A percentile compares a stretch with the other conserved stretches of the same genome.
Conservation (phyloP, 108 stramenopile species). For the Schizochytrium sp. region DNA sequence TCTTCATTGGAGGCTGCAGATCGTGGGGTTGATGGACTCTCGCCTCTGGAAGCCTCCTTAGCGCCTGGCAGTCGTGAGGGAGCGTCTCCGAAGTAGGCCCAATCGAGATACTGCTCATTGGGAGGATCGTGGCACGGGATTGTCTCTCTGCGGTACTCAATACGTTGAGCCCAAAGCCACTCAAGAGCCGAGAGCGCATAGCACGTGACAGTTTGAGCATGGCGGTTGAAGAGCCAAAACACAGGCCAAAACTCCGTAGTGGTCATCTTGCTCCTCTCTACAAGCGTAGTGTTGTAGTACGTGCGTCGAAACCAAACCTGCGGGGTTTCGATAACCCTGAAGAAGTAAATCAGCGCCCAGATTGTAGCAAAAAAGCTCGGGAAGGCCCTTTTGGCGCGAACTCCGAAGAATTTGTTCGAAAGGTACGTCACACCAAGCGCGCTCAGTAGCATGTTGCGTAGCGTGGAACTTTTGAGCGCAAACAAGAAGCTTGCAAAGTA, state of each 20-base stretch:
- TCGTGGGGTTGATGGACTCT: neutral
- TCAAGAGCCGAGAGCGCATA: slow-evolving; percentile 57
- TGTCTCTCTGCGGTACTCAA: slow-evolving; percentile 46
- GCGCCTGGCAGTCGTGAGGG: neutral
- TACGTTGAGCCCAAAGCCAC: slow-evolving; percentile 59
- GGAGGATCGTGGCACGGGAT: slow-evolving; percentile 62
- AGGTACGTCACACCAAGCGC: slow-evolving; percentile 47
- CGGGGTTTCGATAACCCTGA: slow-evolving; percentile 33
- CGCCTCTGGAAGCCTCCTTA: neutral
- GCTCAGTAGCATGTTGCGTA: slow-evolving; percentile 26
- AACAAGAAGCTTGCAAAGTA: neutral
- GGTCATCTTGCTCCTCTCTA: slow-evolving; percentile 48
- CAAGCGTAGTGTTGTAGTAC: slow-evolving; percentile 49
- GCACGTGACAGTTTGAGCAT: slow-evolving; percentile 63
- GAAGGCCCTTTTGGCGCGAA: slow-evolving; percentile 43
- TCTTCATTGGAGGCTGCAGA: no score
- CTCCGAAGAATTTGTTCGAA: slow-evolving; percentile 17
- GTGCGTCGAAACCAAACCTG: slow-evolving; percentile 53
- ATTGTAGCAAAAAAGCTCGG: slow-evolving; percentile 27
- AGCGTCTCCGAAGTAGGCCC: slow-evolving; percentile 42
- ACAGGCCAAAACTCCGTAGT: slow-evolving; percentile 63
- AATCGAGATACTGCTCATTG: slow-evolving; percentile 51
- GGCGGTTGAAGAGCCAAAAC: slow-evolving; percentile 62
- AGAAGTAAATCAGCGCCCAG: slow-evolving; percentile 38
- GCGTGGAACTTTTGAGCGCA: slow-evolving; percentile 9